Base-by-base conservation (phyloP, 1,284 basidiomycete species). In the Cyathus olla region DNA sequence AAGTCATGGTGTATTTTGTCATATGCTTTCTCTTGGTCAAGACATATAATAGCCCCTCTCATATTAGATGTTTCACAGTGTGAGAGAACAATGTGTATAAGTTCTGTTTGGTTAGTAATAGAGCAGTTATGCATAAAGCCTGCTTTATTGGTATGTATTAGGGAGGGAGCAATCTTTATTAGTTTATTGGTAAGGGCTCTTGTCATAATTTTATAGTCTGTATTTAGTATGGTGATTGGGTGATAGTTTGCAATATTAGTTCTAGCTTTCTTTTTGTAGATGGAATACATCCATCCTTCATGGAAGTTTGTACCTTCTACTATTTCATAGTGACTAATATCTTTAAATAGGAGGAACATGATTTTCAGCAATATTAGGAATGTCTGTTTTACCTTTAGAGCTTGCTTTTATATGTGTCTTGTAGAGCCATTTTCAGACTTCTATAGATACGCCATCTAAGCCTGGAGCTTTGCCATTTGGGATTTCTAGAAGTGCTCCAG, bases 11-110 rank as follows among this genome's bases (percentile, higher is more conserved):
- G 49, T 6, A 79, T 78, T 50, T 70, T 69, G 60, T 79, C 71
- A 47, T 78, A 80, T 0, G 74, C 75, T 59, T 78, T 79, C 53
- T 77, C 77, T 59, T 80, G 76, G 58, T 80, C 77, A 0, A 80
- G 68, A 3, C 63, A 65, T 0, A 78, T 51, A 0, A 78, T 75
- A 0, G 49, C 50, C 0, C 79, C 73, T 22, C 74, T 60, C 44
- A 71, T 54, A 22, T 70, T 57, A 4, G 58, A 61, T 1, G 42
- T 27, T 24, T 70, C 68, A 26, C 67, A 63, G 19, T 63, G 57
- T 1, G 70, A 49, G 0, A 75, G 65, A 35, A 78, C 69, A 22
- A 68, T 9, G 19, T 71, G 54, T 1, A 69, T 70, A 1, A 77
- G 66, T 15, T 72, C 64, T 0, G 70, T 74, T 22, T 80, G 74